Evolutionary conservation across 768 basidiomycete species (phyloP).

Genomic region (Asterophora lycoperdoides): DNA sequence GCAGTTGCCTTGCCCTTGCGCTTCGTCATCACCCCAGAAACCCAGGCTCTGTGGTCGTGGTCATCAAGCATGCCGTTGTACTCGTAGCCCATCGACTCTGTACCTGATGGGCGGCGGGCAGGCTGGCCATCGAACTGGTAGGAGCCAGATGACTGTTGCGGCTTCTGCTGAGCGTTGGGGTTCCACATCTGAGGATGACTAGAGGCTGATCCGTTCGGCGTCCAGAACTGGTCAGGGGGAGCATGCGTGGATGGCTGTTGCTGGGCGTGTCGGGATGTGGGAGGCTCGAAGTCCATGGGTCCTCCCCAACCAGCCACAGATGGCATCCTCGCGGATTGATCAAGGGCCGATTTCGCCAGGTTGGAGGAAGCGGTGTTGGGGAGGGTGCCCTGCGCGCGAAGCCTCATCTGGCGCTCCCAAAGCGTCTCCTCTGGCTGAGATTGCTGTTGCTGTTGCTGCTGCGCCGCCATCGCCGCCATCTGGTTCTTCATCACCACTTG

Average conservation of each 20-base stretch:
- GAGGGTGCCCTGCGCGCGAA: constrained; percentile 3
- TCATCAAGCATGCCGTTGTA: not conserved
- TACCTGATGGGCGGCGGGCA: not conserved
- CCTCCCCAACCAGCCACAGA: constrained; percentile 7
- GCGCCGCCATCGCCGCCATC: not conserved
- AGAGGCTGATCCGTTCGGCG: constrained; percentile 6
- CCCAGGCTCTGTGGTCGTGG: not conserved
- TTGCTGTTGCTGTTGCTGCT: not conserved
- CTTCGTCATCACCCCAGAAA: constrained; percentile 14
- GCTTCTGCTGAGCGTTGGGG: not conserved
- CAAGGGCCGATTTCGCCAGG: constrained; percentile 1
- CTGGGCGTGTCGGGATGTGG: constrained; percentile 2
- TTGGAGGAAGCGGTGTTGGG: not conserved
- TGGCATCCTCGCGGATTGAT: constrained; percentile 6
- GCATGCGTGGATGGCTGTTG: constrained; percentile 1
- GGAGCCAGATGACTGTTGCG: constrained; percentile 5
- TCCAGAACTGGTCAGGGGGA: constrained; percentile 11
- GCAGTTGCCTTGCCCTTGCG: constrained; percentile 22
- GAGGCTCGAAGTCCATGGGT: constrained; percentile 1
- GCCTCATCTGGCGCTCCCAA: constrained; percentile 7
- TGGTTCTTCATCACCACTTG: constrained; percentile 6
- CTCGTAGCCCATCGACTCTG: too few relatives aligned
- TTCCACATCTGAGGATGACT: constrained; percentile 13
- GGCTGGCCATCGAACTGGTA: not conserved
- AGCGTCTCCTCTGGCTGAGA: constrained; percentile 1